A percentile compares a stretch with the other conserved stretches of the same genome.
Evolutionary conservation across 176 grass and related monocot genomes (phyloP).

Genomic region (Oropetium thomaeum): DNA sequence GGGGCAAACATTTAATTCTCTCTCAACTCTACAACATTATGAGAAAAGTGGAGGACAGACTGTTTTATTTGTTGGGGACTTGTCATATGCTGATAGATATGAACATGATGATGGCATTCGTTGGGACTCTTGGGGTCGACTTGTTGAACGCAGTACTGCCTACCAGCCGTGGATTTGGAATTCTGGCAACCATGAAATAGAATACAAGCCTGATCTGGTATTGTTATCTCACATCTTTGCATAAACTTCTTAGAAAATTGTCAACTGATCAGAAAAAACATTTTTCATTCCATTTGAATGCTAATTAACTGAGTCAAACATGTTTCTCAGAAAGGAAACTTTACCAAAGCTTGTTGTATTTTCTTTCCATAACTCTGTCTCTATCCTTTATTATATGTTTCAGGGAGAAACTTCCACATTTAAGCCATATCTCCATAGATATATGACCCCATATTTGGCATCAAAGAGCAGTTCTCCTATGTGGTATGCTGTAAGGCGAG

Average conservation of each 20-base stretch:
- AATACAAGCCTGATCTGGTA: conserved; percentile 95
- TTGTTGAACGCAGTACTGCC: conserved; percentile 74
- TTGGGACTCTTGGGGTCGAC: conserved; percentile 87
- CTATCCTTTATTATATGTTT: conserved; percentile 24
- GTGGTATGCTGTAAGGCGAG: conserved; percentile 92
- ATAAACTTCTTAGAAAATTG: background rate
- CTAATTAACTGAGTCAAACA: conserved; percentile 7
- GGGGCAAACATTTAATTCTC: conserved; percentile 95
- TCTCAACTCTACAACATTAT: conserved; percentile 94
- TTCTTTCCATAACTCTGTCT: background rate
- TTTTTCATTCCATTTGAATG: background rate
- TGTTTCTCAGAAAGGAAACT: background rate
- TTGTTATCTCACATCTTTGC: conserved; percentile 3
- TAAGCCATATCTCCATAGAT: conserved; percentile 84
- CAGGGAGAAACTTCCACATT: conserved; percentile 76
- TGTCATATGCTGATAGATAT: conserved; percentile 95
- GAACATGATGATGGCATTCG: conserved; percentile 77
- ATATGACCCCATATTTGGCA: conserved; percentile 63
- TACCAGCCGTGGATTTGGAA: conserved; percentile 94
- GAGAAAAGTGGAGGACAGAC: conserved; percentile 64
- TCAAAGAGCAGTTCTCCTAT: conserved; percentile 93
- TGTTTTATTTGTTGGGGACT: conserved; percentile 84
- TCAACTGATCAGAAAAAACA: conserved; percentile 4
- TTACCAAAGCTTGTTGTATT: background rate
- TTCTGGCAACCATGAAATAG: conserved; percentile 97